Conservation (phyloP, 257 asterid genomes). For the Asclepias syriaca region DNA sequence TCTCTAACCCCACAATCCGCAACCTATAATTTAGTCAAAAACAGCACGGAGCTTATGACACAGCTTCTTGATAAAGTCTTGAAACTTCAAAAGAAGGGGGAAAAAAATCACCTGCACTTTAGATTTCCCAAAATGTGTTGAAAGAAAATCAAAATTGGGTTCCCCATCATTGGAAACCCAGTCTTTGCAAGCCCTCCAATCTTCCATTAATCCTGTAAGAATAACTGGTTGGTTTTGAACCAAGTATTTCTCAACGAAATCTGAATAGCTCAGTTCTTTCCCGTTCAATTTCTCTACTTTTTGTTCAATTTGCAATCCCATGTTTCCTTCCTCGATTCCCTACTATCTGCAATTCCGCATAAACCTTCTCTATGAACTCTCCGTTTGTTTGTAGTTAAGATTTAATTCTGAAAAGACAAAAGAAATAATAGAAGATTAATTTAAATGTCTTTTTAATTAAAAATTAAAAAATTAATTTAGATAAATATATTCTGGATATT, state of each 20-base stretch:
- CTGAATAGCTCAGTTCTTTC: constrained; percentile 46
- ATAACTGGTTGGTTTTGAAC: constrained; percentile 63
- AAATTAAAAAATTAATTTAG: too few species aligned
- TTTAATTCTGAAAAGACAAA: too few species aligned
- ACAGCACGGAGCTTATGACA: neutral
- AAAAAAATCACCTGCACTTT: constrained; percentile 53
- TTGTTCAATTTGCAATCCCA: constrained; percentile 59
- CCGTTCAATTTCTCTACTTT: constrained; percentile 73
- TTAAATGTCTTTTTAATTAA: too few species aligned
- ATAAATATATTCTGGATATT: too few species aligned
- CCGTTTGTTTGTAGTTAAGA: too few species aligned
- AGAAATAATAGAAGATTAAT: too few species aligned
- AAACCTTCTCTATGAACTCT: neutral
- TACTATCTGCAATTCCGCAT: too few species aligned
- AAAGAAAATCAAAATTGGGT: constrained; percentile 64
- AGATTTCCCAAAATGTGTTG: constrained; percentile 65
- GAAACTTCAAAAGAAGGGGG: neutral
- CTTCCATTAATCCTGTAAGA: constrained; percentile 77
- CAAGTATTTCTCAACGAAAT: constrained; percentile 54
- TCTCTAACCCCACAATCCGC: constrained; percentile 82
- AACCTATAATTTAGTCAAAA: constrained; percentile 40
- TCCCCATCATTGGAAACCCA: constrained; percentile 65
- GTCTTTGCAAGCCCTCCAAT: constrained; percentile 75
- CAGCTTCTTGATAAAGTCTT: neutral
- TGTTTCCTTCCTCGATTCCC: constrained; percentile 1